phyloP scores from a whole-genome alignment of 768 basidiomycete species.

The Kondoa malvinella region DNA sequence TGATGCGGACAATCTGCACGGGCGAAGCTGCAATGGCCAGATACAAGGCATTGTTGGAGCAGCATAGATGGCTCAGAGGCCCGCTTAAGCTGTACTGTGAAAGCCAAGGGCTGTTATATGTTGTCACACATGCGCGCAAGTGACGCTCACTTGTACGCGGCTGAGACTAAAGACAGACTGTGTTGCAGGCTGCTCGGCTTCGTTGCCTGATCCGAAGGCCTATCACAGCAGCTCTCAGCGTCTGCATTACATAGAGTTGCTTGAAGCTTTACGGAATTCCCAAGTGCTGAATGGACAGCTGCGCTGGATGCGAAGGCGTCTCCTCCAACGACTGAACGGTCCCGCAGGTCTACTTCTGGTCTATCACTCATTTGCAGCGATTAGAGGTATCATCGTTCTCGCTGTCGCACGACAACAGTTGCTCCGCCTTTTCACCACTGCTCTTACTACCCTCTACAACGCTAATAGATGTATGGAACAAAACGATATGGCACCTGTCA shows the following conservation, averaged over 20 bases:
- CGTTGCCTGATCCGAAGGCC: too few species aligned
- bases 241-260: too few species aligned
- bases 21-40: background rate
- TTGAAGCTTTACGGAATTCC: too few species aligned
- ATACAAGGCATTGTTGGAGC: background rate
- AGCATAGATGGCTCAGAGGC: background rate
- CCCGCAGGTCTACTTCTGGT: too few species aligned
- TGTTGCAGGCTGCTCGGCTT: background rate
- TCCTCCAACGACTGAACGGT: too few species aligned
- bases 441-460: background rate
- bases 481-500: slow-evolving; percentile 15
- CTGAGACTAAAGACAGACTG: background rate
- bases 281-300: too few species aligned
- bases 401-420: too few species aligned
- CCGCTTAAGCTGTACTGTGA: background rate
- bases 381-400: too few species aligned
- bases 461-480: background rate
- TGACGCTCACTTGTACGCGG: background rate
- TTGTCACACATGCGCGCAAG: background rate
- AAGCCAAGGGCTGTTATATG: background rate
- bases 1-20: slow-evolving; percentile 17
- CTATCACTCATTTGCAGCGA: too few species aligned
- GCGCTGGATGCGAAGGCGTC: too few species aligned
- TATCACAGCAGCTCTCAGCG: too few species aligned
- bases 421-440: background rate